phyloP scores from a whole-genome alignment of 179 eudicot species.

The Monotropa hypopitys region DNA sequence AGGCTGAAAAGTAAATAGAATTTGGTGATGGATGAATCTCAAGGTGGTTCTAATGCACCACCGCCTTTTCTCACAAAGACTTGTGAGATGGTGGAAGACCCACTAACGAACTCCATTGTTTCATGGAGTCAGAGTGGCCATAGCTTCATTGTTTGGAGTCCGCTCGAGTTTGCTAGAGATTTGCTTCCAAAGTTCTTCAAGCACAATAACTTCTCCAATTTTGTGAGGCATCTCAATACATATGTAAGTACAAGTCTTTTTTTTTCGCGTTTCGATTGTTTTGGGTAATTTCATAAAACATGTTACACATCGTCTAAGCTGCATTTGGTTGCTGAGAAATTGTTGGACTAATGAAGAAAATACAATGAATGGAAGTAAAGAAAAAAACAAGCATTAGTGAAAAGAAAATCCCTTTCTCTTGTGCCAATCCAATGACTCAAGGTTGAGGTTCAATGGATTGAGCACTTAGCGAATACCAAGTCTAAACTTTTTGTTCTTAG shows the following conservation, averaged over 20 bases:
- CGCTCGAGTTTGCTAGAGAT: slow-evolving; percentile 32
- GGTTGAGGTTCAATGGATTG: too few relatives aligned
- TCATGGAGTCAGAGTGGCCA: slow-evolving; percentile 33
- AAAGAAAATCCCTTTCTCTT: too few relatives aligned
- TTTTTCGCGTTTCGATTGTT: not conserved
- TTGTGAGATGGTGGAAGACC: slow-evolving; percentile 39
- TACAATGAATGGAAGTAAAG: too few relatives aligned
- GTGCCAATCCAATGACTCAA: too few relatives aligned
- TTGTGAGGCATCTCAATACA: slow-evolving; percentile 40
- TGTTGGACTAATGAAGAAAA: too few relatives aligned
- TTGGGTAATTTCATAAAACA: too few relatives aligned
- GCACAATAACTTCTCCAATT: slow-evolving; percentile 43
- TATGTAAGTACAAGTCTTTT: slow-evolving; percentile 25
- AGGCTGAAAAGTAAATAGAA: not conserved
- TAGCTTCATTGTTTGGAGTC: slow-evolving; percentile 44
- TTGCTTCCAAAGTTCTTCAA: slow-evolving; percentile 43
- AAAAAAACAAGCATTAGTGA: too few relatives aligned
- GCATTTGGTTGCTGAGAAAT: too few relatives aligned
- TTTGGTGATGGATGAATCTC: slow-evolving; percentile 32
- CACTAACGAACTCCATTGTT: slow-evolving; percentile 21
- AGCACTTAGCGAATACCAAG: too few relatives aligned
- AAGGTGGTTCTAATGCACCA: slow-evolving; percentile 25
- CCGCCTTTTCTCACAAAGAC: slow-evolving; percentile 36
- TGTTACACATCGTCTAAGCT: too few relatives aligned
- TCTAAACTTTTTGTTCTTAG: too few relatives aligned